Base-by-base conservation (phyloP, 257 asterid species). In the Solanum etuberosum region DNA sequence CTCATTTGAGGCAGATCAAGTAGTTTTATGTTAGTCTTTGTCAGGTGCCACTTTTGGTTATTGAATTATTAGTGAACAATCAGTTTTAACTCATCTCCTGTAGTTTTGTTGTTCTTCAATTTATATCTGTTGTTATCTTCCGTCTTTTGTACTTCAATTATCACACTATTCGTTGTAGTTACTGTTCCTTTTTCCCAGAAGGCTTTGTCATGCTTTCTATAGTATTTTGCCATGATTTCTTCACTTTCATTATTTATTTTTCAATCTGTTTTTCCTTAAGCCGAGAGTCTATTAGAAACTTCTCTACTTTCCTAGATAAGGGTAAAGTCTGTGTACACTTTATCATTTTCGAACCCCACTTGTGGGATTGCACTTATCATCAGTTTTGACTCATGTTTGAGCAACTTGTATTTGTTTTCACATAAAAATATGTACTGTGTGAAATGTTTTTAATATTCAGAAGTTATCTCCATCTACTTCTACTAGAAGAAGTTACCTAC, bases 311-410 rank as follows among this genome's bases (percentile, higher is more conserved):
- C 4, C 27, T 3, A 13, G 20, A 11, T 46, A 14, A 23, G 29
- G 68, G 29, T 59, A 59, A 54, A 10, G 23, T 54, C 9, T 3
- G 10, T 2, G n/a, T 59, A 67, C 12, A 14, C 2, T 68, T 6
- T 29, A 6, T 0, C 6, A 10, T 67, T 27, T 29, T 29, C 0
- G 9, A 3, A 67, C 1, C 11, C 0, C 2, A 14, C 37, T 67
- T 67, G 37, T 27, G 23, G 0, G 74, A 0, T 68, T 68, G 15
- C 18, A 1, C 5, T 65, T n/a, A n/a, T n/a, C n/a, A n/a, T n/a
- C 68, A 29, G 25, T 81, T 81, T 48, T 13, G 4, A 13, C 83
- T 9, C 84, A 48, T 48, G 70, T 16, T 27, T 46, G 27, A 78
- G 29, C 65, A 80, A 46, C 67, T 46, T 80, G 65, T 78, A 34